Percentiles rank a stretch among this genome's conserved stretches.
phyloP scores from a whole-genome alignment of 305 asterid genomes.

The Fraxinus latifolia region DNA sequence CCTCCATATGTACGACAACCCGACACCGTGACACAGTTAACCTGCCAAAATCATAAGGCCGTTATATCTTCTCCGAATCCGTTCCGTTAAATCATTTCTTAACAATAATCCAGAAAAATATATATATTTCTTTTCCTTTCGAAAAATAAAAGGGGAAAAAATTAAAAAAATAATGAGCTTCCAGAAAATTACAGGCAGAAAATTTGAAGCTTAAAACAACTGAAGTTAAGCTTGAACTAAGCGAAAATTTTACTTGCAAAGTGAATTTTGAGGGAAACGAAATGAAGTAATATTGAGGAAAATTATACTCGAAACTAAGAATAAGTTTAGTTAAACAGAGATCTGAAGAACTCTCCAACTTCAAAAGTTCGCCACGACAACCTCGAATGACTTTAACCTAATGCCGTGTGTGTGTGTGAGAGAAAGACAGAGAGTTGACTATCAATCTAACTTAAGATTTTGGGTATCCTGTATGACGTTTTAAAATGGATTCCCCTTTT shows the following conservation, averaged over 20 bases:
- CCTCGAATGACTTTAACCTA: constrained; percentile 2
- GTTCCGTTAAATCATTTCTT: not conserved
- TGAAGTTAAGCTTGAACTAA: not conserved
- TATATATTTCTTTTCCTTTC: too few species aligned
- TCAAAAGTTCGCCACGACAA: constrained; percentile 1
- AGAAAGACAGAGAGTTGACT: not conserved
- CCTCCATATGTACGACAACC: constrained; percentile 42
- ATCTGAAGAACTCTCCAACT: constrained; percentile 11
- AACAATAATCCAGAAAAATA: not conserved
- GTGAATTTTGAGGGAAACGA: constrained; percentile 4
- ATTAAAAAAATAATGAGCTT: too few species aligned
- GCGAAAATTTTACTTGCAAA: not conserved
- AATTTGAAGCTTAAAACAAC: not conserved
- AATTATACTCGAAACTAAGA: constrained; percentile 6
- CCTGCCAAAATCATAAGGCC: constrained; percentile 21
- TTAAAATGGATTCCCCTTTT: too few species aligned
- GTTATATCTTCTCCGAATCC: constrained; percentile 28
- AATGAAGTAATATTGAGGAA: not conserved
- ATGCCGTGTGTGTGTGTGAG: not conserved
- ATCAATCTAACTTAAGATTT: too few species aligned
- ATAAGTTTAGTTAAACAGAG: not conserved
- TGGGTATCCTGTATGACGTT: too few species aligned
- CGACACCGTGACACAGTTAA: constrained; percentile 9
- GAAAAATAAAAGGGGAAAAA: not conserved
- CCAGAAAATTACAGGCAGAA: not conserved